These are phyloP conservation scores for Eucalyptus pauciflora DNA, from an alignment of 345 rosid genomes.

Conservation along the genomic window DNA sequence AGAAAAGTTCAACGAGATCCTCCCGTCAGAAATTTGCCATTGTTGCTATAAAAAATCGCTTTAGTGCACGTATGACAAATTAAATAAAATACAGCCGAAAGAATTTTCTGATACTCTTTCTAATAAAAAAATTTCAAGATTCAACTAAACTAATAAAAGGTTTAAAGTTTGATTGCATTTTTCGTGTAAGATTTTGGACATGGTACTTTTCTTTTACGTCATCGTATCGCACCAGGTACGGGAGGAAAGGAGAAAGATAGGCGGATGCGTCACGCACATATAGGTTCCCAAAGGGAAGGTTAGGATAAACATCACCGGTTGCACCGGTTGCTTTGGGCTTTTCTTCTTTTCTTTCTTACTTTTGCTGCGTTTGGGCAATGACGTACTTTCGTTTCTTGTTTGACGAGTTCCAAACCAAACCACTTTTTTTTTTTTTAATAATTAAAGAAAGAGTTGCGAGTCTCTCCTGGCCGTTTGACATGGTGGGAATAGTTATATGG, in stretches of 20 bases:
- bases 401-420: not conserved
- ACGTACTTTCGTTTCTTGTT: not conserved
- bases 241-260: not conserved
- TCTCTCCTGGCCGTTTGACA: too few relatives aligned
- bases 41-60: too few relatives aligned
- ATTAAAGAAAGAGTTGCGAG: not conserved
- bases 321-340: not conserved
- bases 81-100: not conserved
- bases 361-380: not conserved
- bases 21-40: accelerated
- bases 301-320: not conserved
- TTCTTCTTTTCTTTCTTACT: not conserved
- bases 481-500: too few relatives aligned
- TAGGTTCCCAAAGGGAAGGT: not conserved
- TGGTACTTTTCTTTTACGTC: not conserved
- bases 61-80: not conserved
- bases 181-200: not conserved
- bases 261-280: not conserved
- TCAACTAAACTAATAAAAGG: not conserved
- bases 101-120: not conserved
- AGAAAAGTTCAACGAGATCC: not conserved
- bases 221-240: not conserved
- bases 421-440: too few relatives aligned
- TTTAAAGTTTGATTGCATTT: too few relatives aligned
- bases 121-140: not conserved